phyloP scores from a whole-genome alignment of 768 basidiomycete species.

The Lentinula lateritia region DNA sequence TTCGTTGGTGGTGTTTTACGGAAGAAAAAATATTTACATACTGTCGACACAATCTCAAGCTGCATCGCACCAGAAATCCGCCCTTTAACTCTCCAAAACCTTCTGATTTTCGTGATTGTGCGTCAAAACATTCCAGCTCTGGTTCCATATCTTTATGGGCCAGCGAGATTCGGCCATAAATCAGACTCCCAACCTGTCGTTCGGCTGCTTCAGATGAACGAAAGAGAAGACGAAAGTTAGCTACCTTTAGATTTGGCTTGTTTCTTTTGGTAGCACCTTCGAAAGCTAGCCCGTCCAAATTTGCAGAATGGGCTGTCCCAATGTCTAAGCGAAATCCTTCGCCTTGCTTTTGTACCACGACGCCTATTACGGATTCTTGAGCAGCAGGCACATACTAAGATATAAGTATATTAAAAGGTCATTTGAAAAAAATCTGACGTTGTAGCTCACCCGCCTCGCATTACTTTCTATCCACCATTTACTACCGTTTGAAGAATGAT shows the following conservation, averaged over 20 bases:
- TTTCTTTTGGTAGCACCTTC: constrained; percentile 95
- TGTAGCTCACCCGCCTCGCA: constrained; percentile 67
- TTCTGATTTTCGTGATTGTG: constrained; percentile 85
- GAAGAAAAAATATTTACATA: constrained; percentile 31
- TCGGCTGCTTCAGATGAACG: neutral
- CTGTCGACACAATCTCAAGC: constrained; percentile 83
- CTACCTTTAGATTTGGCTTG: constrained; percentile 92
- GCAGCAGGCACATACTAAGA: constrained; percentile 83
- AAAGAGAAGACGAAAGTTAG: constrained; percentile 27
- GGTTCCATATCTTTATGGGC: constrained; percentile 99
- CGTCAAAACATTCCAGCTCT: constrained; percentile 94
- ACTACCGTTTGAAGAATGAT: constrained; percentile 65
- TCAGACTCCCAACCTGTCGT: constrained; percentile 75
- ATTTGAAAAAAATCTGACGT: neutral
- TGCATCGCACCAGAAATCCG: constrained; percentile 78
- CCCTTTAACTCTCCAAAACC: constrained; percentile 93
- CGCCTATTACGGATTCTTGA: constrained; percentile 86
- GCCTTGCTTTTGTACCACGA: constrained; percentile 72
- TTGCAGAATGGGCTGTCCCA: constrained; percentile 80
- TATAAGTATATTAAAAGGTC: constrained; percentile 6
- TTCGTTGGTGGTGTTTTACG: neutral
- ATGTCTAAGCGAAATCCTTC: constrained; percentile 95
- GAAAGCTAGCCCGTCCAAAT: constrained; percentile 87
- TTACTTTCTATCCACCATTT: constrained; percentile 90
- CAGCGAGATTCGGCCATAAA: constrained; percentile 89